Evolutionary conservation across 805 yeast species (phyloP).

Genomic region (Torulaspora delbrueckii): DNA sequence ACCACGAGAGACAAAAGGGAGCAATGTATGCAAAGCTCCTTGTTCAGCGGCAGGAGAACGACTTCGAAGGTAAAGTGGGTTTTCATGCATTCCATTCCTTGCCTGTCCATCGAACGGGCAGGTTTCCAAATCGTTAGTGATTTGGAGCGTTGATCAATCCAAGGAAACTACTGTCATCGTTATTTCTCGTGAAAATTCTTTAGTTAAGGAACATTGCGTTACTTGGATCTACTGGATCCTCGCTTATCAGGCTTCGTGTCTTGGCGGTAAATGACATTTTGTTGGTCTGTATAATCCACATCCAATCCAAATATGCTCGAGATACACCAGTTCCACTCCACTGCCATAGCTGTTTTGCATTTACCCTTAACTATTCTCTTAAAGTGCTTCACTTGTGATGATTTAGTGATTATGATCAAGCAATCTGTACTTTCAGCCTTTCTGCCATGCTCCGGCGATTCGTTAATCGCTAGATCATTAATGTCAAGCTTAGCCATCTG

Average conservation of each 20-base stretch:
- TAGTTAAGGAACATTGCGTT: not conserved
- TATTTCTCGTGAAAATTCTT: not conserved
- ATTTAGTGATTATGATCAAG: constrained; percentile 27
- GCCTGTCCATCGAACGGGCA: too few relatives aligned
- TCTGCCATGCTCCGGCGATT: not conserved
- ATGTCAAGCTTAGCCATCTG: constrained; percentile 17
- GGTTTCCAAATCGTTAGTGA: too few relatives aligned
- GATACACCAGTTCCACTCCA: constrained; percentile 36
- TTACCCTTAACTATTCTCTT: constrained; percentile 14
- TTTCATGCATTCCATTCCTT: too few relatives aligned
- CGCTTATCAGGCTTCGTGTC: not conserved
- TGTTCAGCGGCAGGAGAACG: too few relatives aligned
- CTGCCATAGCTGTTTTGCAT: constrained; percentile 17
- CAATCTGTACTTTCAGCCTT: constrained; percentile 14
- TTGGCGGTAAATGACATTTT: constrained; percentile 7
- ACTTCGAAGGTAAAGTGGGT: too few relatives aligned
- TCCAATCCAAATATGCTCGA: constrained; percentile 27
- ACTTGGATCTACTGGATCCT: not conserved
- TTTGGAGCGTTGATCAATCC: too few relatives aligned
- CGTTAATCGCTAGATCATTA: constrained; percentile 17
- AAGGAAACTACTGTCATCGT: too few relatives aligned
- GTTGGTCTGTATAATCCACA: constrained; percentile 6
- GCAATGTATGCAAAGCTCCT: too few relatives aligned
- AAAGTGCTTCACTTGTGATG: constrained; percentile 30
- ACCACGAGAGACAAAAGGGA: not conserved